These are phyloP conservation scores for Calonectria fujianensis DNA, from an alignment of 2,329 filamentous ascomycete genomes.

Conservation along the genomic window DNA sequence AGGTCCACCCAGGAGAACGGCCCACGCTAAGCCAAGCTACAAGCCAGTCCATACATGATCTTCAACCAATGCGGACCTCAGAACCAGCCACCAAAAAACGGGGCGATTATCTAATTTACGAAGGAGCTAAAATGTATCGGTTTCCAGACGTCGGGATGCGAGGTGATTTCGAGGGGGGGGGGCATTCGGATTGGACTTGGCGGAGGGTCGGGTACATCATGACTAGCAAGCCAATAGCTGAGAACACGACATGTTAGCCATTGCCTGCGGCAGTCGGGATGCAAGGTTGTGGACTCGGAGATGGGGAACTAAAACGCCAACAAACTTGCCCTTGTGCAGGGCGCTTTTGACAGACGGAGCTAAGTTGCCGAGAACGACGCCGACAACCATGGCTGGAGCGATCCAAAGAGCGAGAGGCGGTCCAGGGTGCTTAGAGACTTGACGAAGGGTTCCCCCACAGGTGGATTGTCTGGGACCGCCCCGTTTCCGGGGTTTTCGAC, in stretches of 20 bases:
- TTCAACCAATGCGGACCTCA: neutral
- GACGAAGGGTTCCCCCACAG: conserved; percentile 61
- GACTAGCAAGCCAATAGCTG: conserved; percentile 86
- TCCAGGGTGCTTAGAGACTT: conserved; percentile 76
- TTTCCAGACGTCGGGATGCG: conserved; percentile 79
- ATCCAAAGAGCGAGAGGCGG: conserved; percentile 82
- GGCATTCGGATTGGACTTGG: conserved; percentile 86
- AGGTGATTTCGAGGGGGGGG: conserved; percentile 80
- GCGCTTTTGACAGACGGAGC: conserved; percentile 76
- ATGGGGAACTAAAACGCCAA: conserved; percentile 81
- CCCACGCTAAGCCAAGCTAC: conserved; percentile 80
- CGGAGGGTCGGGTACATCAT: conserved; percentile 98
- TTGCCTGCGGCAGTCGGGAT: neutral
- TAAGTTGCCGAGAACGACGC: conserved; percentile 86
- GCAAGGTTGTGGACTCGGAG: conserved; percentile 62
- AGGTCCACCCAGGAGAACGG: conserved; percentile 76
- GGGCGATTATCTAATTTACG: conserved; percentile 89
- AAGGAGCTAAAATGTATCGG: conserved; percentile 85
- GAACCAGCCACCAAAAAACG: conserved; percentile 82
- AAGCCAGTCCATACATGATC: conserved; percentile 34
- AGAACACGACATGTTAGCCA: neutral
- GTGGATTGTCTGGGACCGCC: neutral
- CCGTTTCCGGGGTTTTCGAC: conserved; percentile 35
- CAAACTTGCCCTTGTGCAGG: conserved; percentile 82
- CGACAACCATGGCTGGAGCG: conserved; percentile 84